Evolutionary conservation across 2,329 filamentous ascomycete species (phyloP).

Genomic region (Penicillium sclerotigenum): DNA sequence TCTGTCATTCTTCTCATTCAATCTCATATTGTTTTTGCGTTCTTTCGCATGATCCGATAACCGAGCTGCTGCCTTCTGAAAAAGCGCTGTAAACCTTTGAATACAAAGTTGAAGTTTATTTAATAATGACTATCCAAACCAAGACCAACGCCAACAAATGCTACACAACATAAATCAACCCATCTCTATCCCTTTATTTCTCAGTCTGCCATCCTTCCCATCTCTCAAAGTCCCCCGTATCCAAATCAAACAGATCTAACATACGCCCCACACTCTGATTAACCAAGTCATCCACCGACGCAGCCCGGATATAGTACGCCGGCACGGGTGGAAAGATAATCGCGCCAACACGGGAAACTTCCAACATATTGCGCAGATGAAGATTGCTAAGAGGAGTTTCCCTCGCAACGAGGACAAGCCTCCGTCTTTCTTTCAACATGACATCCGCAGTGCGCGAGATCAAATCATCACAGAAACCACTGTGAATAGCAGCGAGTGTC

Average conservation of each 20-base stretch:
- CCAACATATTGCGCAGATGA: constrained; percentile 47
- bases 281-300: constrained; percentile 41
- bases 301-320: constrained; percentile 45
- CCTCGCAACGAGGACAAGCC: constrained; percentile 41
- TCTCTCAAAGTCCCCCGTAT: constrained; percentile 40
- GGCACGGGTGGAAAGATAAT: constrained; percentile 48
- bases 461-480: constrained; percentile 46
- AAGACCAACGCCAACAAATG: not conserved
- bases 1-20: not conserved
- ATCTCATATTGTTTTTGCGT: not conserved
- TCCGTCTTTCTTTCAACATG: constrained; percentile 45
- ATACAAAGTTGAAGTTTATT: not conserved
- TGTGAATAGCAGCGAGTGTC: constrained; percentile 44
- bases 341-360: constrained; percentile 37
- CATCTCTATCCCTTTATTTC: not conserved
- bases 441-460: constrained; percentile 49
- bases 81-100: not conserved
- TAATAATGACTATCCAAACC: not conserved
- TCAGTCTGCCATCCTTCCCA: constrained; percentile 25
- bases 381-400: constrained; percentile 51
- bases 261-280: constrained; percentile 49
- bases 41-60: not conserved
- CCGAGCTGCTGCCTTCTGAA: no score
- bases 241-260: constrained; percentile 46
- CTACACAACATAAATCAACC: not conserved